These are phyloP conservation scores for Rhizopogon rudus DNA, from an alignment of 768 basidiomycete genomes.

Conservation along the genomic window DNA sequence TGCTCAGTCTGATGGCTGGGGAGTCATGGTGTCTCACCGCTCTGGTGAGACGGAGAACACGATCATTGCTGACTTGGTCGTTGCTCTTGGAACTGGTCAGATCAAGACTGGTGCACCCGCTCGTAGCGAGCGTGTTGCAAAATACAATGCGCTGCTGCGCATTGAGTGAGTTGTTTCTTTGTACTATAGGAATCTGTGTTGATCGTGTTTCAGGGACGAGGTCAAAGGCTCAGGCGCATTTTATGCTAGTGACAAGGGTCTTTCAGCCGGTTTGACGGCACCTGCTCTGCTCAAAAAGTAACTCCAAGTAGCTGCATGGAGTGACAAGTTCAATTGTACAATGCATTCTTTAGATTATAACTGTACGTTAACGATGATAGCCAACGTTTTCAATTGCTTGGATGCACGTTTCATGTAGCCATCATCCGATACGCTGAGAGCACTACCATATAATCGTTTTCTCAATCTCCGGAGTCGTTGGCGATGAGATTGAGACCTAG, in stretches of 20 bases:
- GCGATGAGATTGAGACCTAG: no score
- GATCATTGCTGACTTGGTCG: conserved; percentile 91
- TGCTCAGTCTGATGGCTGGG: conserved; percentile 94
- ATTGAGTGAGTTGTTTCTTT: conserved; percentile 62
- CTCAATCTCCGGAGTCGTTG: background rate
- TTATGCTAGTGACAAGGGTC: conserved; percentile 75
- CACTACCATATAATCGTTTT: conserved; percentile 10
- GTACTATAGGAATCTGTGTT: conserved; percentile 6
- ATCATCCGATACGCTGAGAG: background rate
- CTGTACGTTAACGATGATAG: conserved; percentile 20
- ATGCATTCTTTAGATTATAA: conserved; percentile 20
- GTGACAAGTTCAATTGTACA: conserved; percentile 17
- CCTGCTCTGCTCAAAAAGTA: conserved; percentile 73
- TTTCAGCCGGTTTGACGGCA: conserved; percentile 69
- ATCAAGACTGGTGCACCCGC: conserved; percentile 99
- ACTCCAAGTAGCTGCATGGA: conserved; percentile 4
- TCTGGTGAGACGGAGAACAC: conserved; percentile 98
- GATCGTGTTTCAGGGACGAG: conserved; percentile 58
- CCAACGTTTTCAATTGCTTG: background rate
- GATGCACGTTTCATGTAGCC: background rate
- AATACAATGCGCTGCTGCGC: conserved; percentile 87
- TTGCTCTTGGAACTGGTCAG: conserved; percentile 88
- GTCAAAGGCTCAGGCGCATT: conserved; percentile 54
- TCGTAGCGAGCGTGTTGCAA: conserved; percentile 93
- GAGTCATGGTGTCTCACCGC: conserved; percentile 99